Evolutionary conservation across 2,329 filamentous ascomycete species (phyloP), one percentile per base, ranked within the genome.

Genomic region (Microcera coccophila): DNA sequence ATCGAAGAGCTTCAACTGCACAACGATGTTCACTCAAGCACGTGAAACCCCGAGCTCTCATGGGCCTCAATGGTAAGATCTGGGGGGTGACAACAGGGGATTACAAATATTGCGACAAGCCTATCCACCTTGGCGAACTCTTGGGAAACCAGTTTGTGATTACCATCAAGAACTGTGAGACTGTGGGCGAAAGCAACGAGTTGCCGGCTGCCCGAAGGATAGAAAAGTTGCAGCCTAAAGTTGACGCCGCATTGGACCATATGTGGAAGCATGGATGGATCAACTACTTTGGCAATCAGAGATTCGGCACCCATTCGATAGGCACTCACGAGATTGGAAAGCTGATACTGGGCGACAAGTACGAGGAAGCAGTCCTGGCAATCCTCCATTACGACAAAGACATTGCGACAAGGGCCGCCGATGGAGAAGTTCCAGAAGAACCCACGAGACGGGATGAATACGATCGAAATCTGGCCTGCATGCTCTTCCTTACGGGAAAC

Each of bases 271-370:
- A 84, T 34, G 93, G 93, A 3, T 98, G 94, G 72, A 83, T 98
- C 67, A 98, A 98, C 68, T 98, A 97, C 70, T 98, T 90, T 60
- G 93, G 93, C 8, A 81, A 97, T n/a, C 93, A 98, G 68, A 83
- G 93, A 18, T 98, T 98, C 58, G 93, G 93, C 20, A 91, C 90
- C 0, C 91, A 93, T 64, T 72, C 81, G 20, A 85, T 87, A 11
- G 86, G 90, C 24, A 98, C 93, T 1, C 89, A 97, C 59, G 78
- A 84, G 31, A 73, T 96, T 38, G 93, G 93, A 37, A 80, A 85
- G 61, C 84, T 87, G 62, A 90, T 98, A 61, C 75, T 98, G 1
- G 78, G 87, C 53, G 84, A 80, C 21, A 82, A 95, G 58, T 90
- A 90, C 54, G 77, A 90, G 60, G 86, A 80, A 22, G 91, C 91